Evolutionary conservation across 2,329 filamentous ascomycete genomes (phyloP).

Genomic region (Ophiocordyceps australis): DNA sequence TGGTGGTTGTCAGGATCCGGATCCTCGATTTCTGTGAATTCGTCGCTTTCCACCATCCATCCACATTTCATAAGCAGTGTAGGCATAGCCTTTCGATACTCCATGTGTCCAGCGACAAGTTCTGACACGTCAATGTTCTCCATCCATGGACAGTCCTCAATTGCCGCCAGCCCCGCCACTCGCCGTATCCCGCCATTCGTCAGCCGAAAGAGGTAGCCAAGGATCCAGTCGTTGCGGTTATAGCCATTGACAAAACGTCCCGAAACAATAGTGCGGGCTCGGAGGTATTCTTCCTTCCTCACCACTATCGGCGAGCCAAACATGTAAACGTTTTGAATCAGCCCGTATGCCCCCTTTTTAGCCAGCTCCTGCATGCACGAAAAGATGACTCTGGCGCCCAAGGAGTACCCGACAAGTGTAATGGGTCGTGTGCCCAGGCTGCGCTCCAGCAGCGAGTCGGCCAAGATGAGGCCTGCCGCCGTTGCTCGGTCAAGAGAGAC

Average conservation of each 20-base stretch:
- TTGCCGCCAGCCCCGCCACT: conserved; percentile 64
- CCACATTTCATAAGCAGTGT: conserved; percentile 71
- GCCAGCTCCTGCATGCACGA: conserved; percentile 78
- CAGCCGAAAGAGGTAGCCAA: conserved; percentile 87
- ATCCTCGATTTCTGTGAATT: conserved; percentile 93
- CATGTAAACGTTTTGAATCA: conserved; percentile 88
- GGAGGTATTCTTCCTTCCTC: conserved; percentile 77
- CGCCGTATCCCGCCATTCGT: conserved; percentile 83
- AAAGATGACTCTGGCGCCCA: conserved; percentile 84
- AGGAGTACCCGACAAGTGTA: conserved; percentile 85
- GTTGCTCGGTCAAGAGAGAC: conserved; percentile 88
- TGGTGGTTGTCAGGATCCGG: conserved; percentile 88
- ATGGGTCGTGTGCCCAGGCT: conserved; percentile 83
- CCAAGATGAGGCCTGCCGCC: conserved; percentile 75
- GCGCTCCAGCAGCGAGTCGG: conserved; percentile 81
- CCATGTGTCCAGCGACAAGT: conserved; percentile 83
- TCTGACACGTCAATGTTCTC: conserved; percentile 85
- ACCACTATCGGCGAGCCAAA: conserved; percentile 87
- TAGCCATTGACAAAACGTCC: conserved; percentile 94
- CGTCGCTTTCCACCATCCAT: conserved; percentile 81
- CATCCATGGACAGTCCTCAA: conserved; percentile 60
- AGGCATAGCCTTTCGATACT: conserved; percentile 87
- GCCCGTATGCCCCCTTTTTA: conserved; percentile 62
- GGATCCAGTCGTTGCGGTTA: conserved; percentile 90
- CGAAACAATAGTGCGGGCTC: conserved; percentile 63